Evolutionary conservation across 495 filamentous ascomycete species (phyloP).

Genomic region (Aspergillus bridgeri): DNA sequence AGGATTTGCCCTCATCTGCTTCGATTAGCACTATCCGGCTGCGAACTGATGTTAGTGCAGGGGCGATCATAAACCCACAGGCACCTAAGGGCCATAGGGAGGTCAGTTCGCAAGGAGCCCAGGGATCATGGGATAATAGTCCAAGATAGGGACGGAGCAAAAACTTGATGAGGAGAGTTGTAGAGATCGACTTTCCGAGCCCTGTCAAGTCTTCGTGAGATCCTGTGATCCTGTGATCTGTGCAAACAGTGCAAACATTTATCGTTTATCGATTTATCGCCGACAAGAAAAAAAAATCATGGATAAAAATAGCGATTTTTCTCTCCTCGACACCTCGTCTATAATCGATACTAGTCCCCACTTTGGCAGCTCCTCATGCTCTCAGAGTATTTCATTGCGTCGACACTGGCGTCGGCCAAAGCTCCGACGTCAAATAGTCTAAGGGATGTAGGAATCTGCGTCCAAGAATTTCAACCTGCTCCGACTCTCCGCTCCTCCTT

Average conservation of each 20-base stretch:
- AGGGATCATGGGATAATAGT: slow-evolving; percentile 4
- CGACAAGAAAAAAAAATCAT: slow-evolving; percentile 26
- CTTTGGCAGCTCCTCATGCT: slow-evolving; percentile 54
- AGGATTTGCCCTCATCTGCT: neutral
- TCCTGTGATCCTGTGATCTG: slow-evolving; percentile 1
- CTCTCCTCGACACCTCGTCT: neutral
- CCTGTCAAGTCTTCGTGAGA: neutral
- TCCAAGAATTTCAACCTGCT: slow-evolving; percentile 76
- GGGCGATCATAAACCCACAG: neutral
- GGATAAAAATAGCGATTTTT: neutral
- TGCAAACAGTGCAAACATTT: slow-evolving; percentile 44
- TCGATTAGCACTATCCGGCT: neutral
- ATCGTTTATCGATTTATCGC: slow-evolving; percentile 30
- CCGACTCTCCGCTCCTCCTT: slow-evolving; percentile 68
- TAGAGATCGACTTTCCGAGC: slow-evolving; percentile 4
- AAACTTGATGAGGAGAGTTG: neutral
- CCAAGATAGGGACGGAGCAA: neutral
- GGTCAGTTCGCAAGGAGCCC: slow-evolving; percentile 14
- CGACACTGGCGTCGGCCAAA: slow-evolving; percentile 62
- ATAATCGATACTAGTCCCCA: slow-evolving; percentile 10
- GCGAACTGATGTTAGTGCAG: neutral
- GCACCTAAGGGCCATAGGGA: neutral
- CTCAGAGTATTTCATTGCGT: slow-evolving; percentile 75
- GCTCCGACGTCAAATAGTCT: slow-evolving; percentile 60
- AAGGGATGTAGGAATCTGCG: slow-evolving; percentile 78